Evolutionary conservation across 257 asterid genomes (phyloP).

Genomic region (Ballota nigra): DNA sequence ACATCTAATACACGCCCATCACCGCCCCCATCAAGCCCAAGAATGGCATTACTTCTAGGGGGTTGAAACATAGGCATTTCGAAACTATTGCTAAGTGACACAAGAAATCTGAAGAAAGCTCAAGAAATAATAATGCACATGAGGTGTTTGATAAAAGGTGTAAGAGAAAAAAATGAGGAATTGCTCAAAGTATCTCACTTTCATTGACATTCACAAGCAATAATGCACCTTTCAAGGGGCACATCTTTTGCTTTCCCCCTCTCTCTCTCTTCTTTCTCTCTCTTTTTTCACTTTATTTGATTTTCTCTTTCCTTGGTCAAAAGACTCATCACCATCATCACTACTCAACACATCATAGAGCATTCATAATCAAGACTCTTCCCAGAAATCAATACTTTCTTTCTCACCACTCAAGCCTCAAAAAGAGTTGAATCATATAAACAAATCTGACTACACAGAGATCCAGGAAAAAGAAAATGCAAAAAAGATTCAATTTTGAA

Average conservation of each 20-base stretch:
- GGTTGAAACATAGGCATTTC: constrained; percentile 64
- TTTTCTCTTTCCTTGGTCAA: constrained; percentile 53
- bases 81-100: constrained; percentile 15
- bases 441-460: constrained; percentile 24
- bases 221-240: constrained; percentile 39
- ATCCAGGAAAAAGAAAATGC: constrained; percentile 8
- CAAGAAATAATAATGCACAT: constrained; percentile 27
- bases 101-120: constrained; percentile 16
- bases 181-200: constrained; percentile 39
- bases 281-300: constrained; percentile 42
- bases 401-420: constrained; percentile 40
- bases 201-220: constrained; percentile 58
- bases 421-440: constrained; percentile 24
- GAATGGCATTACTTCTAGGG: constrained; percentile 33
- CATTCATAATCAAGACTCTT: constrained; percentile 43
- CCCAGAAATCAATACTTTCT: constrained; percentile 32
- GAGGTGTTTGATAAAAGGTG: constrained; percentile 32
- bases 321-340: constrained; percentile 49
- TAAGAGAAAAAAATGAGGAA: constrained; percentile 22
- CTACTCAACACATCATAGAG: constrained; percentile 39
- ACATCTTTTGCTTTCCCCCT: constrained; percentile 23
- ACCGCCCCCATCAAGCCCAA: constrained; percentile 44
- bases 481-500: constrained; percentile 21
- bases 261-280: background rate
- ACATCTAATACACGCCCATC: constrained; percentile 50